Evolutionary conservation across 2,329 filamentous ascomycete genomes (phyloP), one percentile per base, ranked within the genome.

Genomic region (Sarocladium brachiariae): DNA sequence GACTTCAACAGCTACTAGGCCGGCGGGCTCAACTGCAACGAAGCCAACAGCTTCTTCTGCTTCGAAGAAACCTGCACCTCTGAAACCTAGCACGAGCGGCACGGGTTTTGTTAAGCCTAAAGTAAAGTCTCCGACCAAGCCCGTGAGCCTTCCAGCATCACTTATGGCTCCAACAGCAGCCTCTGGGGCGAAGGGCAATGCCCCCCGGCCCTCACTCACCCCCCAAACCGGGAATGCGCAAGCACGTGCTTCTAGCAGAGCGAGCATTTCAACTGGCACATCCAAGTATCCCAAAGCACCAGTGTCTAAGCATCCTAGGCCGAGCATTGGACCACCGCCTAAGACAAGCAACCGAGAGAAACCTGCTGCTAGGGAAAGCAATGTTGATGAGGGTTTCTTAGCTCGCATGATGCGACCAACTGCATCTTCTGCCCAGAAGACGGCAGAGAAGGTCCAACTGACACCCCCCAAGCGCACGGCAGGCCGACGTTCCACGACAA

Each of bases 351-450:
- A 24, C 35, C 63, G 73, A 64, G 72, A 75, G 38, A 61, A 72
- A 58, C 59, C 76, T 48, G 55, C 19, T 16, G 76, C 75, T 57
- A 72, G 74, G 53, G 71, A 77, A 23, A 73, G 72, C 43, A 76
- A 77, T 16, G 73, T 86, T 1, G 84, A 88, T 55, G 83, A 87
- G 56, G 68, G 81, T 13, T 91, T 91, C 66, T 69, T 91, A 23
- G 86, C 85, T n/a, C 80, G 87, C 49, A 89, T 91, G 86, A 90
- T 85, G 81, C 75, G 86, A 35, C 87, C 87, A 2, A 91, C 87
- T 0, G 78, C 84, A 39, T 73, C 80, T 41, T 88, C 83, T 4
- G 76, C 83, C 8, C 83, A 75, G 55, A 89, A 88, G 68, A 77
- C 78, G 0, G 71, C 78, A 2, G 84, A 87, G 4, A 89, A 87